Percentiles rank a stretch among this genome's conserved stretches.
Evolutionary conservation across 208 protist species (phyloP).

Genomic region (Blastocrithidia nonstop): DNA sequence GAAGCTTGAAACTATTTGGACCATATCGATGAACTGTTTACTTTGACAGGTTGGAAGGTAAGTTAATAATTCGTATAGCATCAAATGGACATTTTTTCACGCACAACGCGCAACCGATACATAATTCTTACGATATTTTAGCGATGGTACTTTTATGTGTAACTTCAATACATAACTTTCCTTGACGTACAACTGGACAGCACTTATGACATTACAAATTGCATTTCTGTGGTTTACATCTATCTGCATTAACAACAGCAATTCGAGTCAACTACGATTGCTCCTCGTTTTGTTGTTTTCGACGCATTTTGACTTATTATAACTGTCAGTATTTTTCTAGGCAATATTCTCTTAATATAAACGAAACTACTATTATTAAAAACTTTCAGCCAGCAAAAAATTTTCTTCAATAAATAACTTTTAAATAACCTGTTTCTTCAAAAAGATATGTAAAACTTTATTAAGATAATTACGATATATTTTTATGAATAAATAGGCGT

Average conservation of each 20-base stretch:
- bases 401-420: too few relatives aligned
- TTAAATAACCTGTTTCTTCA: too few relatives aligned
- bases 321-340: too few relatives aligned
- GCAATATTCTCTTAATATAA: too few relatives aligned
- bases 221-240: slow-evolving; percentile 99
- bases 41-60: slow-evolving; percentile 96
- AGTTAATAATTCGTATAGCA: slow-evolving; percentile 99
- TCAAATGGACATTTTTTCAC: slow-evolving; percentile 99
- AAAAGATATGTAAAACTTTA: too few relatives aligned
- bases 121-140: slow-evolving; percentile 98
- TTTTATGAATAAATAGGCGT: too few relatives aligned
- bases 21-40: slow-evolving; percentile 98
- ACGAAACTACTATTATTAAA: too few relatives aligned
- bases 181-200: slow-evolving; percentile 97
- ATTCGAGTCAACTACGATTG: slow-evolving; percentile 95
- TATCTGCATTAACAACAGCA: slow-evolving; percentile 96
- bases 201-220: slow-evolving; percentile 96
- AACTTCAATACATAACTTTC: slow-evolving; percentile 99
- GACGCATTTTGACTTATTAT: slow-evolving; percentile 45
- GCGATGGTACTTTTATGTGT: slow-evolving; percentile 84
- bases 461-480: too few relatives aligned
- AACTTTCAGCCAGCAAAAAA: too few relatives aligned
- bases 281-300: slow-evolving; percentile 63
- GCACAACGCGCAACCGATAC: slow-evolving; percentile 99
- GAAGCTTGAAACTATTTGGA: slow-evolving; percentile 99